phyloP scores from a whole-genome alignment of 2,329 filamentous ascomycete genomes.

The Zarea fungicola region DNA sequence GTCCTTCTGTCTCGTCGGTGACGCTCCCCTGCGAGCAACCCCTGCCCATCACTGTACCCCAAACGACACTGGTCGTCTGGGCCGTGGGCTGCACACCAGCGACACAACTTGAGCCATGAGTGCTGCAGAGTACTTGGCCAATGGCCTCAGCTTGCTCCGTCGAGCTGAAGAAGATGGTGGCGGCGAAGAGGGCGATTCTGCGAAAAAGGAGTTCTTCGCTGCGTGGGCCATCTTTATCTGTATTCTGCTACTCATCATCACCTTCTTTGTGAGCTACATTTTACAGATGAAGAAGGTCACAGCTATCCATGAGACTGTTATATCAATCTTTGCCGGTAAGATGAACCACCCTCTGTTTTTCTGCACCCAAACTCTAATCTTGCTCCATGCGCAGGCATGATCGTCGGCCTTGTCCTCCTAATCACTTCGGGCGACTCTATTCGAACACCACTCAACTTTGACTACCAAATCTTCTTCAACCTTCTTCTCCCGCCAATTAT shows the following conservation, averaged over 20 bases:
- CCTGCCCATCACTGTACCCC: background rate
- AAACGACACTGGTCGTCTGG: background rate
- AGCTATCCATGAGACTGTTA: slow-evolving; percentile 94
- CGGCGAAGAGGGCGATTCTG: slow-evolving; percentile 61
- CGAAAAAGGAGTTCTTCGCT: slow-evolving; percentile 88
- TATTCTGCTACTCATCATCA: slow-evolving; percentile 86
- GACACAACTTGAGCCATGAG: slow-evolving; percentile 1
- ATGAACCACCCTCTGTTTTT: slow-evolving; percentile 4
- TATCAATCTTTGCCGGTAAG: slow-evolving; percentile 92
- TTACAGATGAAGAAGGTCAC: slow-evolving; percentile 96
- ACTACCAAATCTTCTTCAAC: slow-evolving; percentile 99
- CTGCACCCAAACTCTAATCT: background rate
- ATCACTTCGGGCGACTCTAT: slow-evolving; percentile 77
- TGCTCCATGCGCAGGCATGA: slow-evolving; percentile 71
- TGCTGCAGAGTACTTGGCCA: slow-evolving; percentile 4
- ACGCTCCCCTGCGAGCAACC: slow-evolving; percentile 19
- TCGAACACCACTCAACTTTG: slow-evolving; percentile 87
- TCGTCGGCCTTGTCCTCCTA: slow-evolving; percentile 83
- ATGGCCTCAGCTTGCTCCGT: slow-evolving; percentile 12
- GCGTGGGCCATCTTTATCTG: slow-evolving; percentile 98
- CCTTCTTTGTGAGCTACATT: slow-evolving; percentile 95
- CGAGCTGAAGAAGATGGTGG: slow-evolving; percentile 10
- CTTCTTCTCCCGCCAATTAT: slow-evolving; percentile 97
- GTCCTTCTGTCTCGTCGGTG: slow-evolving; percentile 18
- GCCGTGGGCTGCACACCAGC: background rate